A percentile compares a stretch with the other conserved stretches of the same genome.
phyloP scores from a whole-genome alignment of 2,329 filamentous ascomycete genomes.

The Microsporum audouinii region DNA sequence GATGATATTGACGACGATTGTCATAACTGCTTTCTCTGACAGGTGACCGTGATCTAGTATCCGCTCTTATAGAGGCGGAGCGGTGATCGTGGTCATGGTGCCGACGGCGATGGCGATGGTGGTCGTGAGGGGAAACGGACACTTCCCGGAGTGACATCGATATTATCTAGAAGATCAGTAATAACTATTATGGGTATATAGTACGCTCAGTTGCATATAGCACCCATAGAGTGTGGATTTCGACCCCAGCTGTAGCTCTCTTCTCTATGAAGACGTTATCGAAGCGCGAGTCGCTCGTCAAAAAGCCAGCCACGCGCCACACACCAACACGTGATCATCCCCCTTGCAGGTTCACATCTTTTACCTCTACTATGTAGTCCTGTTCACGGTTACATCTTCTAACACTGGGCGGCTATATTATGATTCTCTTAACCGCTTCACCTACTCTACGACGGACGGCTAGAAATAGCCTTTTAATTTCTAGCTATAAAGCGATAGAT shows the following conservation, averaged over 20 bases:
- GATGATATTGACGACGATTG: constrained; percentile 26
- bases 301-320: too few relatives aligned
- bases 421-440: too few relatives aligned
- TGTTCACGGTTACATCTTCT: too few relatives aligned
- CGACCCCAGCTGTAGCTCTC: not conserved
- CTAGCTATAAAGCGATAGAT: too few relatives aligned
- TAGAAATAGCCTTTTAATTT: too few relatives aligned
- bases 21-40: constrained; percentile 24
- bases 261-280: not conserved
- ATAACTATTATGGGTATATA: not conserved
- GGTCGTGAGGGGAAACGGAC: not conserved
- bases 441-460: too few relatives aligned
- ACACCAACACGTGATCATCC: too few relatives aligned
- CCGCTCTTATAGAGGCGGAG: constrained; percentile 2
- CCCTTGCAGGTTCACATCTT: too few relatives aligned
- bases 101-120: not conserved
- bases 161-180: not conserved
- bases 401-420: too few relatives aligned
- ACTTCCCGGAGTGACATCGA: not conserved
- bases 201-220: not conserved
- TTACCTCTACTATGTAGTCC: too few relatives aligned
- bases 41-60: constrained; percentile 18
- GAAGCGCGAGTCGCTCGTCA: too few relatives aligned
- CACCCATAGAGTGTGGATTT: not conserved
- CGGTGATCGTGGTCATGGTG: not conserved